phyloP scores from a whole-genome alignment of 768 basidiomycete species.

The Pisolithus albus region DNA sequence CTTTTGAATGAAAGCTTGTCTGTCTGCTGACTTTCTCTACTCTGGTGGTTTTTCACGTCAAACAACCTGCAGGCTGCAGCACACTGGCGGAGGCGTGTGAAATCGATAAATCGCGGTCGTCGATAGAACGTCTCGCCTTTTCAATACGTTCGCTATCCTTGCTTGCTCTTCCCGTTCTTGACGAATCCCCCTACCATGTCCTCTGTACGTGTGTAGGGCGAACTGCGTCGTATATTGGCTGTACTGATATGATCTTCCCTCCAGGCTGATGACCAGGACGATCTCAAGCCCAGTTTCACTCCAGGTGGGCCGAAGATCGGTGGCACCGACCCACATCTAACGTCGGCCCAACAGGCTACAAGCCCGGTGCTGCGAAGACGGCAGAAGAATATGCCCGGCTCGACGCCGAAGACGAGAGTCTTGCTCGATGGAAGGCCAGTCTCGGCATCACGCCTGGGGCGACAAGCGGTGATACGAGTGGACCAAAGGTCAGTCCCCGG shows the following conservation, averaged over 20 bases:
- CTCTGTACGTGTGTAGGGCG: conserved; percentile 33
- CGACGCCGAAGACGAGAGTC: conserved; percentile 87
- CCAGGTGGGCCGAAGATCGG: conserved; percentile 42
- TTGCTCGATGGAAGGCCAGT: conserved; percentile 93
- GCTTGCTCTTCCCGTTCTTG: not conserved
- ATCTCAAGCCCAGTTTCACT: conserved; percentile 59
- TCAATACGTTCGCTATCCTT: conserved; percentile 5
- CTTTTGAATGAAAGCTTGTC: not conserved
- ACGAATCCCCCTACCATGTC: conserved; percentile 39
- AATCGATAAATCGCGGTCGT: conserved; percentile 41
- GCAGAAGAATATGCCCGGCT: conserved; percentile 79
- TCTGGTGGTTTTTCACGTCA: no score
- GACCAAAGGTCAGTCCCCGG: conserved; percentile 54
- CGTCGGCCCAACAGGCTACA: conserved; percentile 54
- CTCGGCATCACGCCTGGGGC: conserved; percentile 70
- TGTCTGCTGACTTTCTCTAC: not conserved
- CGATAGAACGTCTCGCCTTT: conserved; percentile 19
- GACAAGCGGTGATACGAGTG: conserved; percentile 30
- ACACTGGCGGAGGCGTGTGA: conserved; percentile 44
- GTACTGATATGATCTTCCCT: conserved; percentile 4
- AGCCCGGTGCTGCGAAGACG: conserved; percentile 57
- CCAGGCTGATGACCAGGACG: conserved; percentile 60
- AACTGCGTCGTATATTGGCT: not conserved
- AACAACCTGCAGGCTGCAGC: not conserved
- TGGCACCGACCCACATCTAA: conserved; percentile 12